Conservation (phyloP, 345 rosid species). For the Moricandia arvensis region DNA sequence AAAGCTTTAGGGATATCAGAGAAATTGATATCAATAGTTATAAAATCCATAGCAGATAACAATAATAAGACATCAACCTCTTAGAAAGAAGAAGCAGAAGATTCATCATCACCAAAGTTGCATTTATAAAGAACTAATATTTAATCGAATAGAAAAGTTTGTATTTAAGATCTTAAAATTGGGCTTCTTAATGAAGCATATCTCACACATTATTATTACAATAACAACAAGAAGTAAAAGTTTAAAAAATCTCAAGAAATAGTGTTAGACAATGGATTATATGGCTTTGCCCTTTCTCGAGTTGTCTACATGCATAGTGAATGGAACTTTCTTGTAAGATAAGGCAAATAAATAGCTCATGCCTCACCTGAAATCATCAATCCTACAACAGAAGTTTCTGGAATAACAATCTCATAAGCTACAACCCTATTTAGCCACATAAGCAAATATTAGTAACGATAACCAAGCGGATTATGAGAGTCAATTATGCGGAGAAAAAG, state of each 20-base stretch:
- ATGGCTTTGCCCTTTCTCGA: not conserved
- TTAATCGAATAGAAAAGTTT: constrained; percentile 30
- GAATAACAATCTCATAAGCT: no score
- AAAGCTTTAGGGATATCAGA: no score
- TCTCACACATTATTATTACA: constrained; percentile 16
- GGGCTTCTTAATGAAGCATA: constrained; percentile 39
- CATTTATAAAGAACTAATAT: no score
- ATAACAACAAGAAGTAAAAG: not conserved
- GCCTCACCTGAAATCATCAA: no score
- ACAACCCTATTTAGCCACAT: no score
- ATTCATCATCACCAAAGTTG: no score
- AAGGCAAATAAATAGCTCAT: constrained; percentile 56
- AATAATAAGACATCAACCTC: constrained; percentile 28
- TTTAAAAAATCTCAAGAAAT: not conserved
- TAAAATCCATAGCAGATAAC: constrained; percentile 37
- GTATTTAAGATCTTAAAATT: constrained; percentile 30
- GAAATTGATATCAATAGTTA: no score
- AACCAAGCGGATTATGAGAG: no score
- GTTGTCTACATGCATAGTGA: constrained; percentile 41
- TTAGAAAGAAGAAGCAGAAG: constrained; percentile 5
- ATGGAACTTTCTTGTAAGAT: constrained; percentile 46
- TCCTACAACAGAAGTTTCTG: no score
- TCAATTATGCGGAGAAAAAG: no score
- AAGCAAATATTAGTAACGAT: no score
- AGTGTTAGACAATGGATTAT: no score